Percentiles rank a stretch among this genome's conserved stretches.
Conservation (phyloP, 1,139 yeast species). For the Suhomyces ambrosiae region DNA sequence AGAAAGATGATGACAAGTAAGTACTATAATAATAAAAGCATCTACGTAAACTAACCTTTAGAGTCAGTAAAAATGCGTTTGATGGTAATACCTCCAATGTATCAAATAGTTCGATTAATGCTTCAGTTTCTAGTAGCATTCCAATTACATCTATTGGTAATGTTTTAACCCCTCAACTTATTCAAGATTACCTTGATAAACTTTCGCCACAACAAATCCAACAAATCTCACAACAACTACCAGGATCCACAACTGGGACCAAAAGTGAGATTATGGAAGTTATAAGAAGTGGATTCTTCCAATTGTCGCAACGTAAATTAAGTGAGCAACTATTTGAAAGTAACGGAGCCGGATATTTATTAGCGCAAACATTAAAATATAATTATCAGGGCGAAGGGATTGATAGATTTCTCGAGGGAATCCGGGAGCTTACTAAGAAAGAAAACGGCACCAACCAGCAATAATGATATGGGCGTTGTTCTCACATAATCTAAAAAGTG, state of each 20-base stretch:
- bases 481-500: too few species aligned
- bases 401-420: constrained; percentile 52
- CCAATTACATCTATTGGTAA: constrained; percentile 39
- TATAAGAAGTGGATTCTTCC: constrained; percentile 56
- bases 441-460: constrained; percentile 16
- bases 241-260: constrained; percentile 41
- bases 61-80: neutral
- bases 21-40: constrained; percentile 8
- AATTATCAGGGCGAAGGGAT: constrained; percentile 63
- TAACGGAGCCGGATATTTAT: constrained; percentile 54
- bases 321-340: constrained; percentile 42
- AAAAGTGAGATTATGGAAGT: constrained; percentile 46
- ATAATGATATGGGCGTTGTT: neutral
- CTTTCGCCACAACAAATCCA: constrained; percentile 40
- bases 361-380: constrained; percentile 54
- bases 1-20: constrained; percentile 35
- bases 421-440: constrained; percentile 36
- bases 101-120: neutral
- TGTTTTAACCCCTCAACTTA: constrained; percentile 40
- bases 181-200: constrained; percentile 42
- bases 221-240: constrained; percentile 42
- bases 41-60: neutral
- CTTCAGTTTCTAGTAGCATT: constrained; percentile 1
- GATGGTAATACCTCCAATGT: constrained; percentile 5
- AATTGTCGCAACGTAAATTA: constrained; percentile 48